Conservation (phyloP, 2,329 filamentous ascomycete genomes). For the Colletotrichum sp. region DNA sequence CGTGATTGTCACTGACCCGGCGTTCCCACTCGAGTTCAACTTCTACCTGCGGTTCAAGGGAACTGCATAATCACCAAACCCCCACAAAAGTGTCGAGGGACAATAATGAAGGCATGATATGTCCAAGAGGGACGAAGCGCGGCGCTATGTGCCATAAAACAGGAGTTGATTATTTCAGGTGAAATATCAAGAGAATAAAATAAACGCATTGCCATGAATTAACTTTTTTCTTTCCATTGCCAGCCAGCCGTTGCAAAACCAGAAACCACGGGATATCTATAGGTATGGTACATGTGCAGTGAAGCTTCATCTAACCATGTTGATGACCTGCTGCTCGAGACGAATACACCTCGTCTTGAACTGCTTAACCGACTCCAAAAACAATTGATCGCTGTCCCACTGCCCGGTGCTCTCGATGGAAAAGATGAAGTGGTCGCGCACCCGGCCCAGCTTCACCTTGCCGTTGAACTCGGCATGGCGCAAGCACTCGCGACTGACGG, state of each 20-base stretch:
- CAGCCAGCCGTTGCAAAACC: constrained; percentile 14
- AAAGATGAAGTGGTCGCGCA: constrained; percentile 97
- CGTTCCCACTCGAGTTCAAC: constrained; percentile 75
- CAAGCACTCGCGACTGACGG: constrained; percentile 90
- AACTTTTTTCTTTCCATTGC: constrained; percentile 18
- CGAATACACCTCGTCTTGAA: constrained; percentile 84
- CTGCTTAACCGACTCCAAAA: constrained; percentile 85
- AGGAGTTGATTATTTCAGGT: not conserved
- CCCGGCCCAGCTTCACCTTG: constrained; percentile 91
- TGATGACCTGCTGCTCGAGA: constrained; percentile 72
- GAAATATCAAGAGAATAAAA: not conserved
- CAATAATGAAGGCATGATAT: constrained; percentile 8
- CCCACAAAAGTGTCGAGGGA: not conserved
- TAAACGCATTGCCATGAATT: not conserved
- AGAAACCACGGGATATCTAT: constrained; percentile 21
- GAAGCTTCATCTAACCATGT: constrained; percentile 58
- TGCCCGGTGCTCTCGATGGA: constrained; percentile 94
- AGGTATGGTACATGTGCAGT: constrained; percentile 19
- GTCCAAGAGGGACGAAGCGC: not conserved
- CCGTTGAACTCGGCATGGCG: constrained; percentile 91
- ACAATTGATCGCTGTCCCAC: constrained; percentile 91
- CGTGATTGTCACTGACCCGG: constrained; percentile 91
- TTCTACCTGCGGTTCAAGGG: constrained; percentile 57
- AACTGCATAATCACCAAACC: constrained; percentile 1
- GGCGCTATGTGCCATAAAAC: not conserved